These are phyloP conservation scores for Rhynchosporium graminicola DNA, from an alignment of 2,329 filamentous ascomycete species.

Conservation along the genomic window DNA sequence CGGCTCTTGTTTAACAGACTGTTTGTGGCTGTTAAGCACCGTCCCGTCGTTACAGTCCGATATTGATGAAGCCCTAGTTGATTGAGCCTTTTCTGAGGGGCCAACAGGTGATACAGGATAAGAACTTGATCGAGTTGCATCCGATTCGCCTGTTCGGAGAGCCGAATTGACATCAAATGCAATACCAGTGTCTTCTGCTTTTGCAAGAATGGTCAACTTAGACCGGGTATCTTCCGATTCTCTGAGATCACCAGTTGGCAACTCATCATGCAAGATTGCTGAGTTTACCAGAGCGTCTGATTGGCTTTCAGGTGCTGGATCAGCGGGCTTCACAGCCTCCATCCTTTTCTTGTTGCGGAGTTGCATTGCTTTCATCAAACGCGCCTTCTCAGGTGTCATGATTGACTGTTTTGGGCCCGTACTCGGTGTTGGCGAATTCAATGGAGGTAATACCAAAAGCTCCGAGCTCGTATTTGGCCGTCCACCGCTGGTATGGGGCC, in stretches of 20 bases:
- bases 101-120: slow-evolving; percentile 58
- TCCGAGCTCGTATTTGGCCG: slow-evolving; percentile 40
- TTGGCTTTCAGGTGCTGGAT: slow-evolving; percentile 15
- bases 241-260: slow-evolving; percentile 24
- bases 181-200: slow-evolving; percentile 54
- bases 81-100: slow-evolving; percentile 57
- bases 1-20: slow-evolving; percentile 10
- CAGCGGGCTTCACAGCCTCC: slow-evolving; percentile 34
- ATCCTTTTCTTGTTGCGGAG: slow-evolving; percentile 77
- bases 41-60: slow-evolving; percentile 65
- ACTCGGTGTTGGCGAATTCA: slow-evolving; percentile 27
- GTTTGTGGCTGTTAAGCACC: slow-evolving; percentile 40
- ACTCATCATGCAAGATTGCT: slow-evolving; percentile 13
- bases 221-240: slow-evolving; percentile 34
- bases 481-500: slow-evolving; percentile 39
- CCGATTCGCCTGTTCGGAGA: slow-evolving; percentile 41
- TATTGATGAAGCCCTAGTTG: slow-evolving; percentile 64
- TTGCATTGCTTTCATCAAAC: slow-evolving; percentile 92
- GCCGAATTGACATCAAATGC: slow-evolving; percentile 50
- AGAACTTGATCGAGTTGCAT: slow-evolving; percentile 53
- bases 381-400: slow-evolving; percentile 87
- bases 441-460: slow-evolving; percentile 29
- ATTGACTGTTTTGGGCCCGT: slow-evolving; percentile 42
- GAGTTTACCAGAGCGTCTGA: slow-evolving; percentile 17
- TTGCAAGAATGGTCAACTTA: slow-evolving; percentile 40